Conservation (phyloP, 306 rosid genomes). For the Styphnolobium japonicum region DNA sequence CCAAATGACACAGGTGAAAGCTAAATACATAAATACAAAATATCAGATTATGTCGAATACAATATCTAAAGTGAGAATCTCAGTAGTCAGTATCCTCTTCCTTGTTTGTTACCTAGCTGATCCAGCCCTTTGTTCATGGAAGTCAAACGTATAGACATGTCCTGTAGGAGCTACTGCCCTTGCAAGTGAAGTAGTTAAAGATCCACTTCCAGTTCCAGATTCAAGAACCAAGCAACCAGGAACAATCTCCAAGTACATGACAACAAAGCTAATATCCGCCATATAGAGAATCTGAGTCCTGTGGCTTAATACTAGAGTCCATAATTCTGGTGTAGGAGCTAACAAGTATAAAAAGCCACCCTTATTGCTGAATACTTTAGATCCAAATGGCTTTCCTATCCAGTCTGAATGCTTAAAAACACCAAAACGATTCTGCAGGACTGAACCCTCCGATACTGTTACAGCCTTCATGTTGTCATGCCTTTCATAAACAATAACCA, state of each 20-base stretch:
- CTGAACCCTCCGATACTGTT: constrained; percentile 53
- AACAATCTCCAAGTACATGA: constrained; percentile 76
- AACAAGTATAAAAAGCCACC: constrained; percentile 78
- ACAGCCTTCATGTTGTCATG: constrained; percentile 79
- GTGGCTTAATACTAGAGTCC: constrained; percentile 87
- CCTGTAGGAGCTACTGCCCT: constrained; percentile 77
- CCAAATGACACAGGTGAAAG: neutral
- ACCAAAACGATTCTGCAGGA: constrained; percentile 81
- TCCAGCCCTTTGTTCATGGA: constrained; percentile 84
- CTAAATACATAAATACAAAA: neutral
- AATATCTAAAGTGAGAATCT: neutral
- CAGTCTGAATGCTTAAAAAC: constrained; percentile 80
- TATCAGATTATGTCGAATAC: neutral
- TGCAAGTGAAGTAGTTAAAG: constrained; percentile 84
- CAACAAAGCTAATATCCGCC: constrained; percentile 81
- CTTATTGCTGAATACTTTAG: constrained; percentile 74
- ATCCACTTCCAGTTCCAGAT: constrained; percentile 94
- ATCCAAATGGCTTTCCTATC: constrained; percentile 89
- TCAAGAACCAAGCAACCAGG: constrained; percentile 87
- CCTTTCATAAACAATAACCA: constrained; percentile 77
- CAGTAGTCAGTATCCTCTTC: neutral
- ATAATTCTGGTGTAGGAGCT: constrained; percentile 86
- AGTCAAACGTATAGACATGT: constrained; percentile 81
- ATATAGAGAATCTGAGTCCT: constrained; percentile 89
- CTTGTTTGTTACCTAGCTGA: constrained; percentile 68